Conservation (phyloP, 208 protist genomes). For the Acanthamoeba healyi region DNA sequence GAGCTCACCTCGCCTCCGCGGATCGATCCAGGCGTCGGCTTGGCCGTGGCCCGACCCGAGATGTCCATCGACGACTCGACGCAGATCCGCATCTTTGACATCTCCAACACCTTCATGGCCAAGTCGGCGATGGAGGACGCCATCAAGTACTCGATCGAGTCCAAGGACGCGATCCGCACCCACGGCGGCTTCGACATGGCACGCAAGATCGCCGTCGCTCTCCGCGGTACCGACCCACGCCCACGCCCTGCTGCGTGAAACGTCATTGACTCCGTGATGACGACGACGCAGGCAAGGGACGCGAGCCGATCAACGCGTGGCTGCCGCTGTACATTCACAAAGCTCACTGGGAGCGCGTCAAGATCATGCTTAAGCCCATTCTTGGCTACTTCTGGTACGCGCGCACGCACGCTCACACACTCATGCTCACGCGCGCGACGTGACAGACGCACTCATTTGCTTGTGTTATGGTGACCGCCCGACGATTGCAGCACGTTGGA, state of each 20-base stretch:
- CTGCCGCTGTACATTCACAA: conserved; percentile 77
- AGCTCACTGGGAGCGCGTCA: conserved; percentile 75
- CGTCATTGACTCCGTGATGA: no score
- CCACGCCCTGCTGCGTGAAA: no score
- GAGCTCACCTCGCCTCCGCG: background rate
- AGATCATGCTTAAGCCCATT: conserved; percentile 66
- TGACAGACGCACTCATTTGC: background rate
- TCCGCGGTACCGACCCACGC: conserved; percentile 48
- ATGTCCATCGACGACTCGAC: conserved; percentile 79
- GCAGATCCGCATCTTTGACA: conserved; percentile 79
- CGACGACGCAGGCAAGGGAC: conserved; percentile 46
- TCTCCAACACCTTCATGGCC: conserved; percentile 75
- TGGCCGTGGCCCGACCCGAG: background rate
- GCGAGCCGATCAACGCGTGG: conserved; percentile 82
- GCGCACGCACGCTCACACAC: background rate
- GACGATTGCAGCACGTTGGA: conserved; percentile 79
- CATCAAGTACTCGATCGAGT: conserved; percentile 57
- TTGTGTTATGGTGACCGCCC: background rate
- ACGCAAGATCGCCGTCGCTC: conserved; percentile 53
- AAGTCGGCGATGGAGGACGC: conserved; percentile 82
- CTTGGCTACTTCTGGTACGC: conserved; percentile 77
- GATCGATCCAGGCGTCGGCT: conserved; percentile 8
- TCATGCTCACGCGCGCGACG: background rate
- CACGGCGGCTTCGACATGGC: conserved; percentile 80
- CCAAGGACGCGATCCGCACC: conserved; percentile 68